Conservation (phyloP, 192 early-diverging fungal genomes). For the Entomortierella chlamydospora region DNA sequence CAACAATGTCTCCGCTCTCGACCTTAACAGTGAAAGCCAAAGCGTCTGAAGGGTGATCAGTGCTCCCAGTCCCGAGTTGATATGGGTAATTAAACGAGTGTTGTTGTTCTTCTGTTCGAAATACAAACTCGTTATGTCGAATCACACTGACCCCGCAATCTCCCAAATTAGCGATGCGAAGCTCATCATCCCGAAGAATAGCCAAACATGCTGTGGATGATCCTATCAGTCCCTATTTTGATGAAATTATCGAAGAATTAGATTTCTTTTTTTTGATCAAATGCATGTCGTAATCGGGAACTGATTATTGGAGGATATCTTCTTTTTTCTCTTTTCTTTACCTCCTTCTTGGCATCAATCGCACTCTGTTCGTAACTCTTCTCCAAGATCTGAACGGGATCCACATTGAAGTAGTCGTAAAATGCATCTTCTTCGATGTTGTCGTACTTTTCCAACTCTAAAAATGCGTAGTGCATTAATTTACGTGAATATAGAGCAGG, state of each 20-base stretch:
- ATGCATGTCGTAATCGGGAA: neutral
- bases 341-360: conserved; percentile 76
- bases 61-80: conserved; percentile 90
- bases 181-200: conserved; percentile 89
- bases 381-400: conserved; percentile 86
- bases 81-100: conserved; percentile 99
- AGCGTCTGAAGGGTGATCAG: conserved; percentile 86
- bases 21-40: conserved; percentile 87
- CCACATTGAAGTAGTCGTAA: conserved; percentile 80
- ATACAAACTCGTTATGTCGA: conserved; percentile 87
- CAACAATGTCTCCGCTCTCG: conserved; percentile 91
- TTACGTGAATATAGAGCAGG: conserved; percentile 92
- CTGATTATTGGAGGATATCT: neutral
- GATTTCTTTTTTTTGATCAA: neutral
- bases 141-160: conserved; percentile 94
- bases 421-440: conserved; percentile 83
- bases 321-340: conserved; percentile 19
- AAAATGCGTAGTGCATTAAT: conserved; percentile 92
- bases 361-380: conserved; percentile 81
- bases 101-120: conserved; percentile 97
- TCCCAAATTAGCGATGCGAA: conserved; percentile 94
- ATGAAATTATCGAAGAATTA: neutral
- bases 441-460: conserved; percentile 88
- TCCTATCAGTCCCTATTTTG: conserved; percentile 80
- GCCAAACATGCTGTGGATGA: conserved; percentile 92